phyloP scores from a whole-genome alignment of 371 early-diverging fungal genomes.

The Circinella umbellata region DNA sequence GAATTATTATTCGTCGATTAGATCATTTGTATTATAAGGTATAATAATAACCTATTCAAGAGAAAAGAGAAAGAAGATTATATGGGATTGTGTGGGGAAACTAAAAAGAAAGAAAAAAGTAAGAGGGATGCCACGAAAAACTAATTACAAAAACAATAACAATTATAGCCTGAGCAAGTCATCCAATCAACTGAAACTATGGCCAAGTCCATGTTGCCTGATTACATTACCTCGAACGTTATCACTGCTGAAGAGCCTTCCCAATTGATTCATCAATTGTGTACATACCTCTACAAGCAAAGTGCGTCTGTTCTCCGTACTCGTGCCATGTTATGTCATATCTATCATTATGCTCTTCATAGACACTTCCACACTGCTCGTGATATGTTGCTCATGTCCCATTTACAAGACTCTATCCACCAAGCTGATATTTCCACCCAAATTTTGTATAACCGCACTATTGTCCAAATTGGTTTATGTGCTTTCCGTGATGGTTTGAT shows the following conservation, averaged over 20 bases:
- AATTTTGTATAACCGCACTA: constrained; percentile 94
- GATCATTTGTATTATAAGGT: constrained; percentile 97
- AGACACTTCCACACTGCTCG: constrained; percentile 92
- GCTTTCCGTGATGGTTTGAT: constrained; percentile 96
- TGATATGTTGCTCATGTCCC: constrained; percentile 97
- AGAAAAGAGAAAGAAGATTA: neutral
- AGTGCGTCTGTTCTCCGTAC: constrained; percentile 85
- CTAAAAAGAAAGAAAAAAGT: no score
- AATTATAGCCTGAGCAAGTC: constrained; percentile 54
- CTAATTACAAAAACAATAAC: no score
- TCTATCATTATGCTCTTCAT: constrained; percentile 96
- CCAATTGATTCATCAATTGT: constrained; percentile 78
- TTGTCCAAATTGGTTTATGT: constrained; percentile 95
- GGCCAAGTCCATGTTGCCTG: constrained; percentile 42
- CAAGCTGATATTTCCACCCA: constrained; percentile 93
- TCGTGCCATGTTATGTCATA: constrained; percentile 96
- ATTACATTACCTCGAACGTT: constrained; percentile 43
- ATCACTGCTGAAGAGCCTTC: constrained; percentile 57
- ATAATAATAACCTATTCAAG: neutral
- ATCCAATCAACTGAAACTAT: constrained; percentile 53
- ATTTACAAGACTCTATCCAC: constrained; percentile 92
- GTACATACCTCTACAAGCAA: constrained; percentile 89
- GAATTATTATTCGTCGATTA: constrained; percentile 85
- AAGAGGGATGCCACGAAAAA: no score
- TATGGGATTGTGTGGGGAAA: no score